Evolutionary conservation across 345 rosid species (phyloP).

Genomic region (Euclidium syriacum): DNA sequence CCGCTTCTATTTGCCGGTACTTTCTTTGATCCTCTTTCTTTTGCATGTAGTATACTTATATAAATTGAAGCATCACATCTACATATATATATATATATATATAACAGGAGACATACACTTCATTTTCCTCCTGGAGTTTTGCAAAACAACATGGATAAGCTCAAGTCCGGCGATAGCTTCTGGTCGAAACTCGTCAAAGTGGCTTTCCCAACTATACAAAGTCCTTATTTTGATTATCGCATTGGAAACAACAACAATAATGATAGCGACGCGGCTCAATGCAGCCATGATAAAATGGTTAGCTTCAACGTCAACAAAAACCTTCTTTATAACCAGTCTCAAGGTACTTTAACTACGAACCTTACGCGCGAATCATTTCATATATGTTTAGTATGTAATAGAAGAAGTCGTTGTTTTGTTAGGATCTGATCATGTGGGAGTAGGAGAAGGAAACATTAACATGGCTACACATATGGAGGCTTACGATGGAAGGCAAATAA

Average conservation of each 20-base stretch:
- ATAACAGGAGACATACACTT: conserved; percentile 50
- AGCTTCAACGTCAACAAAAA: neutral
- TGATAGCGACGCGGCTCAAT: neutral
- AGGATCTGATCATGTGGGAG: neutral
- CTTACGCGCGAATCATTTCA: neutral
- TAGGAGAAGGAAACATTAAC: neutral
- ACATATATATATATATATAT: neutral
- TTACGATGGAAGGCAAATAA: neutral
- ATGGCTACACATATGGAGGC: neutral
- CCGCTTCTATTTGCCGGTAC: conserved; percentile 43
- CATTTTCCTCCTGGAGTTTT: conserved; percentile 39
- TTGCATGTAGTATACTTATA: neutral
- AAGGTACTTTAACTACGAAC: neutral
- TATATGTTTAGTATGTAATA: neutral
- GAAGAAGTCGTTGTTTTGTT: neutral
- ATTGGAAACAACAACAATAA: neutral
- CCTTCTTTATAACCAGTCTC: neutral
- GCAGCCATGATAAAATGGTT: neutral
- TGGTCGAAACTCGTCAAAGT: conserved; percentile 28
- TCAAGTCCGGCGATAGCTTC: conserved; percentile 29
- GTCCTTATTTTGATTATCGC: conserved; percentile 24
- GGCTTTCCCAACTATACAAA: conserved; percentile 29
- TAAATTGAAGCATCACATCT: neutral
- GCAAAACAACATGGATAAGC: conserved; percentile 45
- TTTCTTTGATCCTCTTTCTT: neutral